Percentiles rank a stretch among this genome's conserved stretches.
Conservation (phyloP, 306 rosid genomes). For the Gynostemma pentaphyllum region DNA sequence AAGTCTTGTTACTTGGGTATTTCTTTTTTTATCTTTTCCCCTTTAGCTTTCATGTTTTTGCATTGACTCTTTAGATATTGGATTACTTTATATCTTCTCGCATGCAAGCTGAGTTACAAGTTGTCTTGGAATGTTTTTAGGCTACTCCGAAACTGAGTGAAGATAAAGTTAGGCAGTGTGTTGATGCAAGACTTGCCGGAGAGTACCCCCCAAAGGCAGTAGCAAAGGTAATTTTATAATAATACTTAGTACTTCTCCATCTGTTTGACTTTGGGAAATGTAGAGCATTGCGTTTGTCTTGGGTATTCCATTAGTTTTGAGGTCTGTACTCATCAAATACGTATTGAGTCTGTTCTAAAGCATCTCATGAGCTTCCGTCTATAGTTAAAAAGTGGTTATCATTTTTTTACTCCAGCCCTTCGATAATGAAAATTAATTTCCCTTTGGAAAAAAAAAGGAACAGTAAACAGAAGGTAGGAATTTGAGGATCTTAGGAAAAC, state of each 20-base stretch:
- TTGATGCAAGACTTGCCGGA: conserved; percentile 13
- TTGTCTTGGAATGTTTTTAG: conserved; percentile 1
- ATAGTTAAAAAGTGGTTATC: background rate
- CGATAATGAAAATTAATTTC: background rate
- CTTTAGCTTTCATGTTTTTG: background rate
- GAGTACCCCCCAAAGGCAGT: conserved; percentile 15
- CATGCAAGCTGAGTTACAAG: background rate
- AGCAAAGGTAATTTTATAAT: conserved; percentile 13
- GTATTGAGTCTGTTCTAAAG: background rate
- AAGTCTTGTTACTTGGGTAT: conserved; percentile 16
- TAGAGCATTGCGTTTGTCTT: background rate
- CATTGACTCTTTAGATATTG: background rate
- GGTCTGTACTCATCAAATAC: background rate
- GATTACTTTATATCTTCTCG: background rate
- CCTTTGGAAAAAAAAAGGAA: background rate
- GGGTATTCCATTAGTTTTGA: background rate
- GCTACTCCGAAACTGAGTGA: conserved; percentile 14
- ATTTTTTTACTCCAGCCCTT: background rate
- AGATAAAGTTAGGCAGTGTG: conserved; percentile 16
- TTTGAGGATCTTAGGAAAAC: background rate
- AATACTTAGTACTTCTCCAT: background rate
- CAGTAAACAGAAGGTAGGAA: background rate
- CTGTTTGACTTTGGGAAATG: background rate
- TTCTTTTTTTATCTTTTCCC: background rate
- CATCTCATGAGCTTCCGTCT: background rate